phyloP scores from a whole-genome alignment of 345 rosid genomes.

The Gossypium turneri region DNA sequence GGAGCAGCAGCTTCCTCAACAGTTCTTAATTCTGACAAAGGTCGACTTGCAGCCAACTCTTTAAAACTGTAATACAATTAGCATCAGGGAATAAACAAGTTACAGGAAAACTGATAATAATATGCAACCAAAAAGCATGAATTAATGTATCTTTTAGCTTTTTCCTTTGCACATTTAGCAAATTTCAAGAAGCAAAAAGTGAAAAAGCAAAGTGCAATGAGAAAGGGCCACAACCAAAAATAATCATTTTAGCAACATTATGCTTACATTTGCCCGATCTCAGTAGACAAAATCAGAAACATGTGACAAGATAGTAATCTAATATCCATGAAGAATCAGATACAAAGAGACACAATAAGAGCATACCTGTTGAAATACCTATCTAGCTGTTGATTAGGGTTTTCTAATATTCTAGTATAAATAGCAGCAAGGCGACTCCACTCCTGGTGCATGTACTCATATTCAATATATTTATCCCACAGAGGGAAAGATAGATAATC shows the following conservation, averaged over 20 bases:
- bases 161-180: neutral
- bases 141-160: neutral
- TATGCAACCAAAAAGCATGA: neutral
- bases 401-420: conserved; percentile 77
- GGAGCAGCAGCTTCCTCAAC: conserved; percentile 56
- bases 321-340: neutral
- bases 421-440: conserved; percentile 77
- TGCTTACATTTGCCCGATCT: neutral
- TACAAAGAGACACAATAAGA: neutral
- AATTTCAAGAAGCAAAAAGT: neutral
- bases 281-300: neutral
- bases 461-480: conserved; percentile 92
- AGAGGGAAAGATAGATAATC: conserved; percentile 72
- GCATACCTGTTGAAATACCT: conserved; percentile 65
- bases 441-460: conserved; percentile 82
- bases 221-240: neutral
- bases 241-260: neutral
- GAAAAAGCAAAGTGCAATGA: neutral
- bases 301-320: neutral
- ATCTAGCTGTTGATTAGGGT: conserved; percentile 79
- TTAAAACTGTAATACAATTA: conserved; percentile 55
- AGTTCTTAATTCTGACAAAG: conserved; percentile 75
- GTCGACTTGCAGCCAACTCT: conserved; percentile 70
- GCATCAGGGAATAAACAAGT: conserved; percentile 13
- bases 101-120: neutral